Conservation (phyloP, 495 filamentous ascomycete species). For the Halenospora varia region DNA sequence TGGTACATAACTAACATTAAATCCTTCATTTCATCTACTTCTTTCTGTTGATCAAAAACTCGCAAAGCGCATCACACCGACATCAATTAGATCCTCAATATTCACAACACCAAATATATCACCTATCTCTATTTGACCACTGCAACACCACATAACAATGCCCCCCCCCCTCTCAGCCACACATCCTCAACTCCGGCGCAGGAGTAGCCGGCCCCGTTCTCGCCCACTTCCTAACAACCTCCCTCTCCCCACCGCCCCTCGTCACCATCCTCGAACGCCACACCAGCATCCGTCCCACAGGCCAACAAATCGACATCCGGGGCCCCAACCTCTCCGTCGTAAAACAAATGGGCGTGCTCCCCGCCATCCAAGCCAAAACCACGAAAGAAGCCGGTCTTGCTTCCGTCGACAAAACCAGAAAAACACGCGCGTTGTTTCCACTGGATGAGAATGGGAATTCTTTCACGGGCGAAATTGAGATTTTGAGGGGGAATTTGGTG, state of each 20-base stretch:
- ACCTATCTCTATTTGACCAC: too few species aligned
- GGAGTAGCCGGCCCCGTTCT: slow-evolving; percentile 40
- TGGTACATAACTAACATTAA: too few species aligned
- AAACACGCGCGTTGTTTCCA: slow-evolving; percentile 33
- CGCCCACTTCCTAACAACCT: slow-evolving; percentile 49
- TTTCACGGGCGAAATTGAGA: slow-evolving; percentile 52
- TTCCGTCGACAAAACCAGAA: slow-evolving; percentile 36
- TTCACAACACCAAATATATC: too few species aligned
- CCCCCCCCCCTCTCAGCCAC: not conserved
- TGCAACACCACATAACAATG: too few species aligned
- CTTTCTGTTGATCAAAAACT: too few species aligned
- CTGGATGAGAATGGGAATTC: slow-evolving; percentile 36
- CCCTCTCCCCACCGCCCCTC: slow-evolving; percentile 30
- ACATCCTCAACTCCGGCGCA: slow-evolving; percentile 9
- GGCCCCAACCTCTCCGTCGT: slow-evolving; percentile 43
- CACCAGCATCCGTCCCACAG: slow-evolving; percentile 36
- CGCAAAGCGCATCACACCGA: too few species aligned
- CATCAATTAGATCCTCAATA: too few species aligned
- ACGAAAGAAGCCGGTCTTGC: slow-evolving; percentile 41
- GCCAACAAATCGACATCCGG: slow-evolving; percentile 52
- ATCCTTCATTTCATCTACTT: too few species aligned
- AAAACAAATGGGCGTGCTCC: slow-evolving; percentile 46
- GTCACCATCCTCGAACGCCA: slow-evolving; percentile 52
- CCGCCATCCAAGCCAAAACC: slow-evolving; percentile 34
- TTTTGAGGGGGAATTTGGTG: slow-evolving; percentile 49